These are phyloP conservation scores for Hsuehochloa calcarea DNA, from an alignment of 176 grass and related monocot genomes.

Conservation along the genomic window DNA sequence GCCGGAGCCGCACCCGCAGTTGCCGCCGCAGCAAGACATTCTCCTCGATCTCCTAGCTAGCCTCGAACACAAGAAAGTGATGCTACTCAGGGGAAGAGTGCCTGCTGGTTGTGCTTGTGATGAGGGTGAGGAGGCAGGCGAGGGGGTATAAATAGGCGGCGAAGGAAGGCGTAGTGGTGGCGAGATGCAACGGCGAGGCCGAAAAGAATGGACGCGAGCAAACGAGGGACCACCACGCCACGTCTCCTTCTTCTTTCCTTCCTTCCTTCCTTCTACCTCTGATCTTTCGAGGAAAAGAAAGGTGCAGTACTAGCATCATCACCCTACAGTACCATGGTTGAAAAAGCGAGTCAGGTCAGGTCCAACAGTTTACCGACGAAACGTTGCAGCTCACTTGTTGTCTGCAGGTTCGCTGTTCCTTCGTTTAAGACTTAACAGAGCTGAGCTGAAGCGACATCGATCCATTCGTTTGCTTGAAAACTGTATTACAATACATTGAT, in stretches of 20 bases:
- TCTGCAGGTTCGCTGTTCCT: neutral
- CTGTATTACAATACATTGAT: no score
- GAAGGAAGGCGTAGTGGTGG: neutral
- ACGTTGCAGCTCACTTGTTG: neutral
- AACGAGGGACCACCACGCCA: conserved; percentile 14
- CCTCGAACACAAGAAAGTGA: neutral
- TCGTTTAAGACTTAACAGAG: neutral
- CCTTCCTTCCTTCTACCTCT: neutral
- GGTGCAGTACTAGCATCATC: no score
- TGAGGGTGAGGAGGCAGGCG: neutral
- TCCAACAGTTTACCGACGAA: neutral
- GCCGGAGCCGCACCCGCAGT: conserved; percentile 77
- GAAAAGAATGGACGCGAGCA: conserved; percentile 40
- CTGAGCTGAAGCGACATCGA: neutral
- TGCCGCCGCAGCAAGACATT: conserved; percentile 90
- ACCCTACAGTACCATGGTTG: neutral
- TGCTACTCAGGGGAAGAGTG: neutral
- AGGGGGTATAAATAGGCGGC: conserved; percentile 46
- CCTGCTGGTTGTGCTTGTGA: conserved; percentile 31
- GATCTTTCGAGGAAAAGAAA: neutral
- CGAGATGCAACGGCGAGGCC: neutral
- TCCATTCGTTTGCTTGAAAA: neutral
- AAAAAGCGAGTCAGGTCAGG: neutral
- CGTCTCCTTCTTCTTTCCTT: no score
- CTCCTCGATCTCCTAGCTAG: neutral